phyloP scores from a whole-genome alignment of 352 stramenopile genomes.

The Phytophthora pini region DNA sequence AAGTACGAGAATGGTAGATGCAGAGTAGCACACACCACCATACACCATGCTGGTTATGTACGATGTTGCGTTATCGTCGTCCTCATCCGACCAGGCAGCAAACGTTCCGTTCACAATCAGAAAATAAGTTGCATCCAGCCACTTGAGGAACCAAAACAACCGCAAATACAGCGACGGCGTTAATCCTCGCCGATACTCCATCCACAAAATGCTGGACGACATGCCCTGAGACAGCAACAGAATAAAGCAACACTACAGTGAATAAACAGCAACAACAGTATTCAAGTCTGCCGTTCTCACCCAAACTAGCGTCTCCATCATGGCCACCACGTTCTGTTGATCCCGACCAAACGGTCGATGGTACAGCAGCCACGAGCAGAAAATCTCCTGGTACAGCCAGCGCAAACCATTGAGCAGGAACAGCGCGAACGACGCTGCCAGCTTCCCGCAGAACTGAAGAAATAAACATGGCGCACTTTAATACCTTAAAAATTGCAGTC shows the following conservation, averaged over 20 bases:
- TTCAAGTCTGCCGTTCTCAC: slow-evolving; percentile 24
- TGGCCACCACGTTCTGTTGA: slow-evolving; percentile 45
- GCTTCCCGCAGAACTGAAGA: slow-evolving; percentile 67
- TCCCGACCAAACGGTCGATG: slow-evolving; percentile 34
- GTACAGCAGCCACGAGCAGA: slow-evolving; percentile 48
- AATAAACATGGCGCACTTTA: background rate
- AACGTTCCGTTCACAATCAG: slow-evolving; percentile 50
- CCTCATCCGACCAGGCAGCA: background rate
- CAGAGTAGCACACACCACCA: slow-evolving; percentile 47
- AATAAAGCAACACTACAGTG: background rate
- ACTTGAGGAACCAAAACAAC: slow-evolving; percentile 70
- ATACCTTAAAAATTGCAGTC: background rate
- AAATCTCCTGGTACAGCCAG: slow-evolving; percentile 56
- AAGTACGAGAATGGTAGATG: slow-evolving; percentile 49
- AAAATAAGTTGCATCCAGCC: slow-evolving; percentile 52
- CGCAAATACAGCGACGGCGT: slow-evolving; percentile 64
- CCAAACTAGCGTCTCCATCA: slow-evolving; percentile 71
- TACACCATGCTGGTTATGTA: slow-evolving; percentile 34
- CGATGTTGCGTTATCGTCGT: slow-evolving; percentile 1
- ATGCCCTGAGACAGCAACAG: slow-evolving; percentile 37
- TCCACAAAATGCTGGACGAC: slow-evolving; percentile 67
- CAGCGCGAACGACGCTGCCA: slow-evolving; percentile 53
- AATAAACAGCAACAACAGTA: background rate
- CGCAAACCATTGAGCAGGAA: slow-evolving; percentile 56
- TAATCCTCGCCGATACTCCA: slow-evolving; percentile 73